Conservation (phyloP, 1,139 yeast genomes). For the Debaryomyces psychrophilus region DNA sequence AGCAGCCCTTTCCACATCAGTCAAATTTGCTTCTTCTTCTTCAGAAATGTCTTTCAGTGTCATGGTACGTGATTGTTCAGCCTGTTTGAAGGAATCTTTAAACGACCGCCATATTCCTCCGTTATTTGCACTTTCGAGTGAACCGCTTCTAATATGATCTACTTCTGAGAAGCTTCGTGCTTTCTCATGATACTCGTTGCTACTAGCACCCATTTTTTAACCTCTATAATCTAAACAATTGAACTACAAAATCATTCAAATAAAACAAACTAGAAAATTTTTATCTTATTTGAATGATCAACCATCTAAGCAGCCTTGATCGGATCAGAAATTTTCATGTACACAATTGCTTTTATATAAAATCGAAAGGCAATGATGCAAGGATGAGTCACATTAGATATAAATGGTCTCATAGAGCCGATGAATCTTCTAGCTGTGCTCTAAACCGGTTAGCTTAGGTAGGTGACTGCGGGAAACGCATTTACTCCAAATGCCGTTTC, state of each 20-base stretch:
- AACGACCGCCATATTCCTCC: constrained; percentile 28
- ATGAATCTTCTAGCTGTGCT: not conserved
- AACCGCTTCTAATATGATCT: constrained; percentile 14
- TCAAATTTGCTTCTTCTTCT: constrained; percentile 26
- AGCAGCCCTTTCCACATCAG: constrained; percentile 41
- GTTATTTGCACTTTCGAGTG: constrained; percentile 7
- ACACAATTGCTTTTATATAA: constrained; percentile 5
- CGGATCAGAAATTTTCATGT: constrained; percentile 3
- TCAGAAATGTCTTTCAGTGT: constrained; percentile 21
- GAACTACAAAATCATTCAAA: constrained; percentile 5
- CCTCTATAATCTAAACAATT: not conserved
- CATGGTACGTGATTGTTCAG: constrained; percentile 24
- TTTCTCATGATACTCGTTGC: constrained; percentile 1
- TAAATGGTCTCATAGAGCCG: not conserved
- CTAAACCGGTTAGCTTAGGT: not conserved
- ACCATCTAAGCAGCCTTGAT: not conserved
- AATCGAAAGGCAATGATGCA: constrained; percentile 7
- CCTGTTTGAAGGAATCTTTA: constrained; percentile 42
- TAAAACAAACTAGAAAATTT: constrained; percentile 3
- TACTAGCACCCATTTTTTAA: not conserved
- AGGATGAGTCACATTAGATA: constrained; percentile 5
- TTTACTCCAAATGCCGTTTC: constrained; percentile 2
- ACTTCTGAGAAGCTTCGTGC: constrained; percentile 12
- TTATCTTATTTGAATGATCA: constrained; percentile 8
- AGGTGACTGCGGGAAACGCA: not conserved